phyloP scores from a whole-genome alignment of 2,329 filamentous ascomycete genomes.

The Epichloe aotearoae region DNA sequence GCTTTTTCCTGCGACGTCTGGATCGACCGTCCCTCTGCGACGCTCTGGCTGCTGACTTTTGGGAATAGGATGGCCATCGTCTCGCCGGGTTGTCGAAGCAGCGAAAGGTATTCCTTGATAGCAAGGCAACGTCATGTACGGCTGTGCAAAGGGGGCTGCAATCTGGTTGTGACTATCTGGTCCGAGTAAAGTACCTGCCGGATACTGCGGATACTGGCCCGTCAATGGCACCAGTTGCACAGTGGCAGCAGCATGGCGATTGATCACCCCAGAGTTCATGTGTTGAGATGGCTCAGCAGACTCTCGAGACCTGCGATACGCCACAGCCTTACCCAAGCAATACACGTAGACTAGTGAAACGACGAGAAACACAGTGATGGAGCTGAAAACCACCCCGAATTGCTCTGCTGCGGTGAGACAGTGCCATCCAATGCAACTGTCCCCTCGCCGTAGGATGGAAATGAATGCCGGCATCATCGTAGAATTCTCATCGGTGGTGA shows the following conservation, averaged over 20 bases:
- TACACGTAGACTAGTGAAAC: constrained; percentile 21
- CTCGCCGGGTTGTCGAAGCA: not conserved
- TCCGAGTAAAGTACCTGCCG: not conserved
- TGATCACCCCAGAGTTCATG: not conserved
- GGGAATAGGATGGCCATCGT: not conserved
- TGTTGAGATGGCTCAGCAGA: not conserved
- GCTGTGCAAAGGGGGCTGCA: not conserved
- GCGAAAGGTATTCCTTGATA: not conserved
- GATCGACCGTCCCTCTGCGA: not conserved
- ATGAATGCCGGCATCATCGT: not conserved
- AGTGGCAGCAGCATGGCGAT: not conserved
- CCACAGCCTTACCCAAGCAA: constrained; percentile 17
- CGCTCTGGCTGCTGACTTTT: not conserved
- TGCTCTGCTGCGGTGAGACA: constrained; percentile 25
- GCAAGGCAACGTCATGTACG: not conserved
- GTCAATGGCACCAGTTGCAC: not conserved
- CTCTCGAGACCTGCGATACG: not conserved
- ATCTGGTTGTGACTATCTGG: not conserved
- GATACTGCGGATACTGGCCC: not conserved
- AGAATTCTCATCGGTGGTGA: not conserved
- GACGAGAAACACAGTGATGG: constrained; percentile 16
- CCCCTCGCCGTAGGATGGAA: not conserved
- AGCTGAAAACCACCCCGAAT: constrained; percentile 26
- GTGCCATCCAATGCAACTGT: constrained; percentile 21
- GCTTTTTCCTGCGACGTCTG: not conserved